phyloP scores from a whole-genome alignment of 805 yeast species.

The Vanderwaltozyma yarrowii region DNA sequence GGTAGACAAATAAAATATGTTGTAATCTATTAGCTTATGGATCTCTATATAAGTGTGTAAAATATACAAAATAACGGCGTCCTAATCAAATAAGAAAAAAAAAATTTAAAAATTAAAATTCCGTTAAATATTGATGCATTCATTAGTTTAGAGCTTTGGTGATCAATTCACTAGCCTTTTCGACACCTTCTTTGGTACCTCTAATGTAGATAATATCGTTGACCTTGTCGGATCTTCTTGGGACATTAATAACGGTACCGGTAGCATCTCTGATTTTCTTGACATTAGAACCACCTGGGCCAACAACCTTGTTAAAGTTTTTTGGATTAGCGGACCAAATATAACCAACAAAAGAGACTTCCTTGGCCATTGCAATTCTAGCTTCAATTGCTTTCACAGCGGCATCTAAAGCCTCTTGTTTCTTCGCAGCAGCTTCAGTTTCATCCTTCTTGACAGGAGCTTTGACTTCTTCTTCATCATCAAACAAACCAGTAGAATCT shows the following conservation, averaged over 20 bases:
- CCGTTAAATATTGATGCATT: background rate
- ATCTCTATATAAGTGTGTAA: too few species aligned
- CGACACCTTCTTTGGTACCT: conserved; percentile 50
- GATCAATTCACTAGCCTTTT: conserved; percentile 36
- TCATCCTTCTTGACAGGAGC: conserved; percentile 19
- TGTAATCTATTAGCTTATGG: too few species aligned
- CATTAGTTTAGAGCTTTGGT: conserved; percentile 18
- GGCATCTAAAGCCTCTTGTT: conserved; percentile 36
- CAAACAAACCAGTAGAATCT: conserved; percentile 22
- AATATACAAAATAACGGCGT: too few species aligned
- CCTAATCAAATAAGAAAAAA: too few species aligned
- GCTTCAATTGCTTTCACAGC: conserved; percentile 34
- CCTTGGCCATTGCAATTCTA: conserved; percentile 37
- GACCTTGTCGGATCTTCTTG: conserved; percentile 44
- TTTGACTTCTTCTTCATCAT: conserved; percentile 28
- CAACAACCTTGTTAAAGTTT: conserved; percentile 55
- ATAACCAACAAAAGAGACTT: conserved; percentile 46
- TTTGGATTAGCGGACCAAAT: conserved; percentile 45
- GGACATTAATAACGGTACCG: conserved; percentile 51
- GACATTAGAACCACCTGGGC: conserved; percentile 65
- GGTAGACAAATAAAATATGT: too few species aligned
- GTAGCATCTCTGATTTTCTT: conserved; percentile 49
- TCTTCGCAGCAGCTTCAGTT: conserved; percentile 42
- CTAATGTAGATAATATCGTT: conserved; percentile 46
- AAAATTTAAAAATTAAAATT: too few species aligned